Evolutionary conservation across 1,139 yeast species (phyloP).

Genomic region (Blastobotrys niveus): DNA sequence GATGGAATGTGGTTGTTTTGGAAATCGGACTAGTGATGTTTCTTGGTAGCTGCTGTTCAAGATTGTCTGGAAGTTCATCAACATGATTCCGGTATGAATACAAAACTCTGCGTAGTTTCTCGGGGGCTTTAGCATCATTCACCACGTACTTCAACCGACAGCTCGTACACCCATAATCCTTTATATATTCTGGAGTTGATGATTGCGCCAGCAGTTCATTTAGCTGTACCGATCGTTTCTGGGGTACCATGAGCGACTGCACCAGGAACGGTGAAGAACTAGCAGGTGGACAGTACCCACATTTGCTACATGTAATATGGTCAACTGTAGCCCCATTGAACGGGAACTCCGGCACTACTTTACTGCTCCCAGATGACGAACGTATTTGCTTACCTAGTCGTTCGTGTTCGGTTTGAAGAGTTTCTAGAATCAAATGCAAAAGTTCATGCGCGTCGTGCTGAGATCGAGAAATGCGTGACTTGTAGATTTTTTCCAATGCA

Average conservation of each 20-base stretch:
- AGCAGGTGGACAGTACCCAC: constrained; percentile 59
- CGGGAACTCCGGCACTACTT: constrained; percentile 55
- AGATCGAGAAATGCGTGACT: constrained; percentile 66
- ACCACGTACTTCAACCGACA: constrained; percentile 53
- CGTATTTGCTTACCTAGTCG: constrained; percentile 36
- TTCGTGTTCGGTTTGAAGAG: constrained; percentile 62
- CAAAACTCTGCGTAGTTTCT: constrained; percentile 9
- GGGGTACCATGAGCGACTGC: constrained; percentile 71
- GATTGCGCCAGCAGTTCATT: constrained; percentile 52
- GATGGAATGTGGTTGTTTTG: constrained; percentile 54
- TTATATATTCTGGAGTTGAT: constrained; percentile 60
- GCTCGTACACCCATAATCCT: constrained; percentile 70
- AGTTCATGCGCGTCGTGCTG: constrained; percentile 97
- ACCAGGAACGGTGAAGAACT: constrained; percentile 61
- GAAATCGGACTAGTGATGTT: constrained; percentile 57
- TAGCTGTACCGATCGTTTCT: constrained; percentile 44
- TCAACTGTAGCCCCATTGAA: constrained; percentile 63
- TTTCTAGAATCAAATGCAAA: constrained; percentile 71
- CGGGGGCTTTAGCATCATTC: constrained; percentile 20
- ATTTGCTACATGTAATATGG: constrained; percentile 61
- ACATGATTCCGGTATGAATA: constrained; percentile 22
- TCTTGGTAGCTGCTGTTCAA: constrained; percentile 36
- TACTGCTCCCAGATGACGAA: not conserved
- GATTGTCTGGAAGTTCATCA: constrained; percentile 29
- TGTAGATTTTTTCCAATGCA: constrained; percentile 69